Base-by-base conservation (phyloP, 140 eudicot genomes). In the Cichorium intybus region DNA sequence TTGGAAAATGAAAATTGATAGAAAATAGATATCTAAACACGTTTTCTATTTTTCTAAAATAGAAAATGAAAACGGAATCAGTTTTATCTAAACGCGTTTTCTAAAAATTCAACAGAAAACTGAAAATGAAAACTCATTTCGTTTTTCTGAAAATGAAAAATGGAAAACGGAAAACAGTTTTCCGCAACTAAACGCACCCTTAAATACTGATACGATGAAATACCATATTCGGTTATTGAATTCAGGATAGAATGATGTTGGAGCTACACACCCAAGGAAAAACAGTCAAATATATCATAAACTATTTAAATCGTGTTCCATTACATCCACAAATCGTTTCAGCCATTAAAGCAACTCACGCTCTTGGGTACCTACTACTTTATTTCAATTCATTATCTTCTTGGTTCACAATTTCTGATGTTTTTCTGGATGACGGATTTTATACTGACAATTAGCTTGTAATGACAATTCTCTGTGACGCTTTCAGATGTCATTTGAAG, bases 221-320 rank as follows among this genome's bases (percentile, higher is more conserved):
- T 27, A n/a, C 3, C 14, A 9, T 24, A 29, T 18, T 47, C 34
- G 35, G 64, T 18, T 58, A 37, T 24, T 46, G 61, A 6, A 29
- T 82, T 31, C 55, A 93, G 99, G 86, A 85, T 74, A 73, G 85
- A 76, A 74, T 93, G 97, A 60, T 88, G 93, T 87, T 80, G 84
- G 97, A 93, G 80, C 77, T 92, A 12, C 82, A 81, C 64, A 63
- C 72, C 41, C 85, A 73, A 41, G 99, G 99, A 31, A 93, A 75
- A 80, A 85, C 95, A 18, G 52, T 81, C 18, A 83, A 93, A 31
- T 93, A 93, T 15, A 80, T 88, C 51, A 66, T 49, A 3, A 75
- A 73, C 56, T 92, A 96, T 80, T 83, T 92, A 51, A 85, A 74
- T 64, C 77, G 68, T 65, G 81, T 86, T 53, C 86, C 84, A 0